Conservation (phyloP, 2,329 filamentous ascomycete genomes). For the Ascomycota sp. region DNA sequence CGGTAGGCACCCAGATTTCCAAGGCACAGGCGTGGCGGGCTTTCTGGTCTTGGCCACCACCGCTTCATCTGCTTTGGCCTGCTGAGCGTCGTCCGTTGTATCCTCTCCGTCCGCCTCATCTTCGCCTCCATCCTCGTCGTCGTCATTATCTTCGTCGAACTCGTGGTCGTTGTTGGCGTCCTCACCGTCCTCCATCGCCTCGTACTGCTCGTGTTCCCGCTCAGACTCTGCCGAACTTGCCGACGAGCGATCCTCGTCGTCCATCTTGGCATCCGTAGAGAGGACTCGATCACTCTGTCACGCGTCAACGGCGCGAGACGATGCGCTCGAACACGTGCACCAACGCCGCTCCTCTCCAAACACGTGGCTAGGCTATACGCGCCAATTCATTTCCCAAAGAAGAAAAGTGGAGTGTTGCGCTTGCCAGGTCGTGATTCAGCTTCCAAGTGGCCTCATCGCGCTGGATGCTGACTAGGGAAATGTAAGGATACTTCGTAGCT, state of each 20-base stretch:
- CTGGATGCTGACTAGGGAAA: too few species aligned
- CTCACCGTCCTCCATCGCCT: conserved; percentile 33
- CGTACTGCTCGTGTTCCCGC: conserved; percentile 27
- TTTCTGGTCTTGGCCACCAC: conserved; percentile 5
- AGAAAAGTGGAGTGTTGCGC: too few species aligned
- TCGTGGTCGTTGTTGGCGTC: conserved; percentile 18
- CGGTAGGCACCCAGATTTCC: conserved; percentile 22
- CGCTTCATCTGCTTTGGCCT: conserved; percentile 4
- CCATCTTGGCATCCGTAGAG: conserved; percentile 6
- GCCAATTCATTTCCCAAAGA: too few species aligned
- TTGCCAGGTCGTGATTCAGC: too few species aligned
- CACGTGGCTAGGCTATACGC: too few species aligned
- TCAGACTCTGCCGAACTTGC: conserved; percentile 14
- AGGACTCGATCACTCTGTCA: too few species aligned
- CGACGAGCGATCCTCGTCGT: conserved; percentile 13
- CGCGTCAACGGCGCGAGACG: too few species aligned
- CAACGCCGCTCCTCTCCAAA: too few species aligned
- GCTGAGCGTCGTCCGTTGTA: conserved; percentile 8
- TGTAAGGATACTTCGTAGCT: too few species aligned
- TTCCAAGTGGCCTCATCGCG: too few species aligned
- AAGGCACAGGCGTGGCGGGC: conserved; percentile 10
- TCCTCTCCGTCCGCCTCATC: conserved; percentile 22
- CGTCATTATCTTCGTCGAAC: conserved; percentile 17
- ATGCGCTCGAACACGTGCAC: too few species aligned
- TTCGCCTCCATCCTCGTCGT: conserved; percentile 16